These are phyloP conservation scores for Fomitopsis schrenkii DNA, from an alignment of 1,284 basidiomycete species.

Conservation along the genomic window DNA sequence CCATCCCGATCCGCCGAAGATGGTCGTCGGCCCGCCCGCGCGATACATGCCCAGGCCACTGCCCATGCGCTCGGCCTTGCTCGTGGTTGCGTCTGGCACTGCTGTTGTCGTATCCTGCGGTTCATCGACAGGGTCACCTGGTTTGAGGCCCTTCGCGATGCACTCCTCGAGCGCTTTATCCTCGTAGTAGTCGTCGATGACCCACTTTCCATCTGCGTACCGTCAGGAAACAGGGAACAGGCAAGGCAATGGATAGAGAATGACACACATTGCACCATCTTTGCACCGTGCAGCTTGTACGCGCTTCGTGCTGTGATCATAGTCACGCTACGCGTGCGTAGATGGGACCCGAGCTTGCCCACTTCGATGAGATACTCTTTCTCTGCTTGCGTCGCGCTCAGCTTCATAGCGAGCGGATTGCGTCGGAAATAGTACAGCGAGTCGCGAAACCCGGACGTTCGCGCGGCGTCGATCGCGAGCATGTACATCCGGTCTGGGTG, in stretches of 20 bases:
- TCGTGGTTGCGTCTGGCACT: conserved; percentile 43
- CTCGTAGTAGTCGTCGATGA: conserved; percentile 95
- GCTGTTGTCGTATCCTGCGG: conserved; percentile 63
- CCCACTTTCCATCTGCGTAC: conserved; percentile 77
- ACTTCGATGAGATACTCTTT: conserved; percentile 89
- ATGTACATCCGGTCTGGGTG: conserved; percentile 87
- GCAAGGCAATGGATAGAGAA: no score
- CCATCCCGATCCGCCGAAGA: conserved; percentile 78
- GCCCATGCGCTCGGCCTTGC: conserved; percentile 31
- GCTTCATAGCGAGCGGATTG: conserved; percentile 86
- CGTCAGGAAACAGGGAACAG: background rate
- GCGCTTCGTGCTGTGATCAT: conserved; percentile 91
- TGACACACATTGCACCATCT: conserved; percentile 77
- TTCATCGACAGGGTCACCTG: conserved; percentile 76
- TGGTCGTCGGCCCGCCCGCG: conserved; percentile 81
- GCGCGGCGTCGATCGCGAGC: conserved; percentile 95
- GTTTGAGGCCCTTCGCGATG: conserved; percentile 64
- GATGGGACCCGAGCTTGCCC: conserved; percentile 84
- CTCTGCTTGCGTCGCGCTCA: conserved; percentile 82
- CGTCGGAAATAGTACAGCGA: conserved; percentile 96
- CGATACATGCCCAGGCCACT: conserved; percentile 64
- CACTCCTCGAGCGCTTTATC: conserved; percentile 73
- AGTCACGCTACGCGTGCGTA: conserved; percentile 90
- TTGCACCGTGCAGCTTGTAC: conserved; percentile 92
- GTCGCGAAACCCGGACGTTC: conserved; percentile 93